phyloP scores from a whole-genome alignment of 164 flowering plant genomes.

The Tetrastigma voinierianum region DNA sequence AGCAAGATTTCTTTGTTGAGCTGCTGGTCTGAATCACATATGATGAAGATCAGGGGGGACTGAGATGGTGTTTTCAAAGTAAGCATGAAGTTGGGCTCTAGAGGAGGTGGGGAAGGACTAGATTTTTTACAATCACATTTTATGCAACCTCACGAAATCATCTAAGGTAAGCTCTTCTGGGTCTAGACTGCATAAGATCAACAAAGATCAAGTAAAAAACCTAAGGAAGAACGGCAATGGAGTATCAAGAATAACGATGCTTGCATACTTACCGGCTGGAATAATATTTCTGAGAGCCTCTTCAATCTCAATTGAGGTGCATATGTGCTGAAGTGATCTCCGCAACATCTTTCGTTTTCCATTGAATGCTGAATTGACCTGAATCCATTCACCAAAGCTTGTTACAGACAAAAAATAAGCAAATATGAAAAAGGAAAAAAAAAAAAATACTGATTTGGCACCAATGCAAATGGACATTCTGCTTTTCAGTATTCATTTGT shows the following conservation, averaged over 20 bases:
- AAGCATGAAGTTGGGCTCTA: neutral
- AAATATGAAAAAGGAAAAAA: neutral
- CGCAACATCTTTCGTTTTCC: conserved; percentile 94
- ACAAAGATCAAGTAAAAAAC: neutral
- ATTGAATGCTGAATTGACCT: conserved; percentile 91
- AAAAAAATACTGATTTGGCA: too few species aligned
- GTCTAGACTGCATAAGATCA: conserved; percentile 65
- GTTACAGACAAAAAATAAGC: neutral
- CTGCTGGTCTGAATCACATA: neutral
- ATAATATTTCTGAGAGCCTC: conserved; percentile 56
- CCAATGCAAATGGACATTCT: too few species aligned
- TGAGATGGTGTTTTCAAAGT: neutral
- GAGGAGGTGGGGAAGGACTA: conserved; percentile 12
- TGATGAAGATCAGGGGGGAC: conserved; percentile 1
- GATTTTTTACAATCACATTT: conserved; percentile 41
- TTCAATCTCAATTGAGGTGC: conserved; percentile 64
- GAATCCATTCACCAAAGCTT: conserved; percentile 1
- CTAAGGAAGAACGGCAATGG: too few species aligned
- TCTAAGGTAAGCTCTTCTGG: conserved; percentile 88
- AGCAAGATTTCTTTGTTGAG: neutral
- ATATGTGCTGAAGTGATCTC: conserved; percentile 74
- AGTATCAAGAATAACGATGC: neutral
- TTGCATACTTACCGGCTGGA: conserved; percentile 53
- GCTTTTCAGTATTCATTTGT: too few species aligned
- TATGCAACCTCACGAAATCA: conserved; percentile 82